Evolutionary conservation across 2,329 filamentous ascomycete genomes (phyloP).

Genomic region (Arthrobotrys sphaeroides): DNA sequence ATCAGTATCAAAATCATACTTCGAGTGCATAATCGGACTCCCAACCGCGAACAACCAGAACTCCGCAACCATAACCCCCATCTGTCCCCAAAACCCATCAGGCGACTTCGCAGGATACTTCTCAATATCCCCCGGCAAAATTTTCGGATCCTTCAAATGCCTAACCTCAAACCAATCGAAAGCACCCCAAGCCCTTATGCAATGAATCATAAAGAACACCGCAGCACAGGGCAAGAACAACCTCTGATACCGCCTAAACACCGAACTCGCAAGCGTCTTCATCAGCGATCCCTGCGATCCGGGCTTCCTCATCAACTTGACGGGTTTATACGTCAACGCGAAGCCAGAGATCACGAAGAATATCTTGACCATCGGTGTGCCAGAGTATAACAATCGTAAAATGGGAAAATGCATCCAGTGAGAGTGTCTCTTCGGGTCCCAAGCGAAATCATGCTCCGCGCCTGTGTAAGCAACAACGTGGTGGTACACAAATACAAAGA

Average conservation of each 20-base stretch:
- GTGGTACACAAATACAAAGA: constrained; percentile 57
- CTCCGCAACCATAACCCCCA: constrained; percentile 23
- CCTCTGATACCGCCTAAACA: constrained; percentile 65
- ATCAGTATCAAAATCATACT: constrained; percentile 33
- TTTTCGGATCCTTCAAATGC: constrained; percentile 5
- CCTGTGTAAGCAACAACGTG: constrained; percentile 30
- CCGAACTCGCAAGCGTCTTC: constrained; percentile 63
- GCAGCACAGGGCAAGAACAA: constrained; percentile 64
- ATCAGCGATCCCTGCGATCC: constrained; percentile 15
- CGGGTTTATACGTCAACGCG: constrained; percentile 51
- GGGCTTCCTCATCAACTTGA: constrained; percentile 38
- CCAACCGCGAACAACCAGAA: constrained; percentile 26
- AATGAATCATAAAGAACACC: constrained; percentile 62
- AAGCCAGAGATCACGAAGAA: constrained; percentile 56
- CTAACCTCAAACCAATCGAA: constrained; percentile 44
- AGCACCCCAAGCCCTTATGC: constrained; percentile 24
- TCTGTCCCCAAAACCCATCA: constrained; percentile 36
- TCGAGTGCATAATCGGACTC: constrained; percentile 9
- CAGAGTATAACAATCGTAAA: constrained; percentile 41
- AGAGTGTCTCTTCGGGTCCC: constrained; percentile 56
- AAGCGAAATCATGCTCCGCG: constrained; percentile 58
- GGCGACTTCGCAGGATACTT: constrained; percentile 33
- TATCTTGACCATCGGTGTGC: constrained; percentile 56
- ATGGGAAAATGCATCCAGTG: constrained; percentile 53
- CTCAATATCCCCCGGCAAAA: constrained; percentile 32